Evolutionary conservation across 129 eudicot species (phyloP), one percentile per base, ranked within the genome.

Genomic region (Logfia minima): DNA sequence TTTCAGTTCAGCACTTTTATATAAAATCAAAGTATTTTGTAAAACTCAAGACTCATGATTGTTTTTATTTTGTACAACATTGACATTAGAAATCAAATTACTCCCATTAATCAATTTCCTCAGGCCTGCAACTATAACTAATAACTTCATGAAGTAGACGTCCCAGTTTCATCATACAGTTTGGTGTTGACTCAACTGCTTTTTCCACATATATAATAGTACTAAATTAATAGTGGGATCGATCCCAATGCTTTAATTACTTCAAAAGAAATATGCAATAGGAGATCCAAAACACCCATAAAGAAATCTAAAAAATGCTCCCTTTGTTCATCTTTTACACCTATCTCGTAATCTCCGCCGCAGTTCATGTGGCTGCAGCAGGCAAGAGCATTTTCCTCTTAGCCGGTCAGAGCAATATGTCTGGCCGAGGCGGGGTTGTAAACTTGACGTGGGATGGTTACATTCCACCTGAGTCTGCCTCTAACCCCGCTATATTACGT

Each of bases 391-490:
- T 93, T 65, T 77, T 93, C 75, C 26, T 93, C 18, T 75, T 93
- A 4, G 96, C 96, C 78, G 98, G 98, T 32, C 98, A 93, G 60
- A 90, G 98, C 82, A 93, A 93, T 85, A 93, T 93, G 98, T 72
- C 97, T 8, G 97, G 96, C 19, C 88, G 96, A 18, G 98, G 98
- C 2, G 98, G 97, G 24, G 88, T 93, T 0, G n/a, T 78, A 2
- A 87, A 90, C 72, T 72, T 48, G 48, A 87, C 86, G 0, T 90
- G 97, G 96, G 92, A 90, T 66, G 85, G 91, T 6, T 4, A 85
- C 56, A 81, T 93, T 65, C 98, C 98, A 31, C 77, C 35, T 3
- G 66, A 87, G 29, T 80, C 88, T 68, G 53, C 76, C 8, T 78
- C 89, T 16, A 87, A 72, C 76, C 74, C 82, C 0, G 59, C 67